A percentile compares a stretch with the other conserved stretches of the same genome.
These are phyloP conservation scores for Acacia confusa DNA, from an alignment of 306 rosid genomes.

Conservation along the genomic window DNA sequence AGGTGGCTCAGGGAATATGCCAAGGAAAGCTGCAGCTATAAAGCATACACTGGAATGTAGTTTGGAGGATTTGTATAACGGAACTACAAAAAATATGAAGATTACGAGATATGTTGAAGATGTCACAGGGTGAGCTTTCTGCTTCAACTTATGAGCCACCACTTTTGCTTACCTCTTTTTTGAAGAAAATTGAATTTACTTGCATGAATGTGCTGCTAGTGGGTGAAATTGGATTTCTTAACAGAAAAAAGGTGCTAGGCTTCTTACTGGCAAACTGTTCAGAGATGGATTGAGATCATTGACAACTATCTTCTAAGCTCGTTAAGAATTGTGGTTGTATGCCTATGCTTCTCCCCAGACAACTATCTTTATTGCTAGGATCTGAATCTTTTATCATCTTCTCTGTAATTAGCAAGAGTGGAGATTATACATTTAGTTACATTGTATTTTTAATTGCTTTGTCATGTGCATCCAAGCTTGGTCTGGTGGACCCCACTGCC, in stretches of 20 bases:
- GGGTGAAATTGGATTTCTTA: neutral
- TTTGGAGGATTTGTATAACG: constrained; percentile 86
- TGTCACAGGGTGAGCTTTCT: constrained; percentile 68
- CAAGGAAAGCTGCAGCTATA: constrained; percentile 65
- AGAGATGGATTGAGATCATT: neutral
- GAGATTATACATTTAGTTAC: neutral
- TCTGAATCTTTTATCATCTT: neutral
- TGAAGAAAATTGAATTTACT: constrained; percentile 4
- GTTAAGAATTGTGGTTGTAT: neutral
- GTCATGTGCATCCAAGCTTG: neutral
- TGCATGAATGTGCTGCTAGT: constrained; percentile 10
- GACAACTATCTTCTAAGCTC: neutral
- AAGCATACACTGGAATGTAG: constrained; percentile 69
- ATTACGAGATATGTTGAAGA: constrained; percentile 85
- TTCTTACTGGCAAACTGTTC: neutral
- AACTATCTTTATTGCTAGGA: neutral
- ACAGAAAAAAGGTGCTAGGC: neutral
- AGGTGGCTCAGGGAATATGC: constrained; percentile 48
- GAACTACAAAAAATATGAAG: constrained; percentile 94
- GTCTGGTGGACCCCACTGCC: neutral
- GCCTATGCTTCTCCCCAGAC: neutral
- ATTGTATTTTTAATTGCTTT: neutral
- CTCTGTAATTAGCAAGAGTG: neutral
- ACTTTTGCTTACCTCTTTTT: neutral
- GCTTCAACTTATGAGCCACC: constrained; percentile 2